Percentiles rank a stretch among this genome's conserved stretches.
Evolutionary conservation across 2,329 filamentous ascomycete species (phyloP).

Genomic region (Monilinia vaccinii-corymbosi): DNA sequence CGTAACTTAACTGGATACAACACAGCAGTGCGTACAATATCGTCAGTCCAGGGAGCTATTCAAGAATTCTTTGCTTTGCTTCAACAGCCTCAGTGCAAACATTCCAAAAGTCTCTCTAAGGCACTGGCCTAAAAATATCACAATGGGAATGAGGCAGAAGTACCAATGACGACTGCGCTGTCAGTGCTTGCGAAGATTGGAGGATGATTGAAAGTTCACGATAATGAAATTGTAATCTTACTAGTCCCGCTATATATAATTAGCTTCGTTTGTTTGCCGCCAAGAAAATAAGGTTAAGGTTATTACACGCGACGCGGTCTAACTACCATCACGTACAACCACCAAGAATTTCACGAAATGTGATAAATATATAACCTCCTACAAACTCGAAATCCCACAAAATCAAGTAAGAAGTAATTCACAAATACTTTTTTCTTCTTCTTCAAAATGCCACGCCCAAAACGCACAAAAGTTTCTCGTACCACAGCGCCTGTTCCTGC

Average conservation of each 20-base stretch:
- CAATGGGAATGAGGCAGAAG: too few species aligned
- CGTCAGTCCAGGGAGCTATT: neutral
- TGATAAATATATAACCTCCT: neutral
- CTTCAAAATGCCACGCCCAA: slow-evolving; percentile 2
- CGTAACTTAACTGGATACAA: neutral
- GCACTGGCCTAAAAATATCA: neutral
- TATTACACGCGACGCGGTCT: neutral
- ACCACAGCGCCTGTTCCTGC: neutral
- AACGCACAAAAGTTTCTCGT: slow-evolving; percentile 1
- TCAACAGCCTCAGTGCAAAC: neutral
- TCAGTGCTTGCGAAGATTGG: neutral
- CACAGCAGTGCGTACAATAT: neutral
- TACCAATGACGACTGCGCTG: neutral
- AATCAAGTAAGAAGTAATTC: neutral
- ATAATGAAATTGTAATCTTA: too few species aligned
- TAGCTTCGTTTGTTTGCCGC: neutral
- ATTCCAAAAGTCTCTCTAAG: neutral
- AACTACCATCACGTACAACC: neutral
- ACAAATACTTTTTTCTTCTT: neutral
- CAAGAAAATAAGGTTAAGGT: neutral
- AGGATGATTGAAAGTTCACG: neutral
- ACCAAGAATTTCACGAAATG: neutral
- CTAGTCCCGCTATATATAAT: neutral
- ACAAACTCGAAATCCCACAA: neutral
- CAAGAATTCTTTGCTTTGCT: neutral